These are phyloP conservation scores for Sporormia fimetaria DNA, from an alignment of 495 filamentous ascomycete species.

Conservation along the genomic window DNA sequence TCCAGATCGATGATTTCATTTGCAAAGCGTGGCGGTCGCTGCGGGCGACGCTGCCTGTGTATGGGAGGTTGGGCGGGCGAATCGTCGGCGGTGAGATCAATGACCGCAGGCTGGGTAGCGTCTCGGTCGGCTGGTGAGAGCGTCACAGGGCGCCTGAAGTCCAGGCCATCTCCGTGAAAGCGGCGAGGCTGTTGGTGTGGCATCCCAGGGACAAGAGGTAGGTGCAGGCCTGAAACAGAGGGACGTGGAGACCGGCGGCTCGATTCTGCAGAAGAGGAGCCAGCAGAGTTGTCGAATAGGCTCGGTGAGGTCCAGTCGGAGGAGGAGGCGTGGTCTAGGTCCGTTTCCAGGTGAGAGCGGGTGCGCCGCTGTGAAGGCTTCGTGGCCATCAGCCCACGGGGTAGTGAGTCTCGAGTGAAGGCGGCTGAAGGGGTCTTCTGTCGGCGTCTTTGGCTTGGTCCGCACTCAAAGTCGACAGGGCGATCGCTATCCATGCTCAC, in stretches of 20 bases:
- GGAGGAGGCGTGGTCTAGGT: slow-evolving; percentile 8
- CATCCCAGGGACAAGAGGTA: slow-evolving; percentile 10
- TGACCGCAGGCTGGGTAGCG: slow-evolving; percentile 26
- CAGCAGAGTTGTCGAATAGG: too few relatives aligned
- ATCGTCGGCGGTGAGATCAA: slow-evolving; percentile 41
- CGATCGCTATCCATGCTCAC: slow-evolving; percentile 24
- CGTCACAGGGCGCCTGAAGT: slow-evolving; percentile 40
- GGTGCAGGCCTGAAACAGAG: slow-evolving; percentile 10
- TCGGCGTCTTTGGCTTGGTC: background rate
- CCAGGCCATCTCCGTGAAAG: slow-evolving; percentile 40
- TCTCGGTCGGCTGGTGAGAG: slow-evolving; percentile 7
- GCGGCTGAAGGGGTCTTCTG: background rate
- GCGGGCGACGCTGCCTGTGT: slow-evolving; percentile 2
- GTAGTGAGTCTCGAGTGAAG: too few relatives aligned
- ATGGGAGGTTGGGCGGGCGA: slow-evolving; percentile 4
- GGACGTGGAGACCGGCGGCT: slow-evolving; percentile 6
- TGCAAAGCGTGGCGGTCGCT: slow-evolving; percentile 19
- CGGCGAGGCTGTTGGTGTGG: slow-evolving; percentile 28
- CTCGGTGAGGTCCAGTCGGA: slow-evolving; percentile 11
- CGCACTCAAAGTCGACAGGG: too few relatives aligned
- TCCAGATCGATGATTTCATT: slow-evolving; percentile 31
- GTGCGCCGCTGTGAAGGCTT: slow-evolving; percentile 5
- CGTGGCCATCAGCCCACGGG: background rate
- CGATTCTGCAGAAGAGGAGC: slow-evolving; percentile 13
- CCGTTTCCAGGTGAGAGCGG: slow-evolving; percentile 10